Evolutionary conservation across 805 yeast genomes (phyloP).

Genomic region (Saturnispora sekii): DNA sequence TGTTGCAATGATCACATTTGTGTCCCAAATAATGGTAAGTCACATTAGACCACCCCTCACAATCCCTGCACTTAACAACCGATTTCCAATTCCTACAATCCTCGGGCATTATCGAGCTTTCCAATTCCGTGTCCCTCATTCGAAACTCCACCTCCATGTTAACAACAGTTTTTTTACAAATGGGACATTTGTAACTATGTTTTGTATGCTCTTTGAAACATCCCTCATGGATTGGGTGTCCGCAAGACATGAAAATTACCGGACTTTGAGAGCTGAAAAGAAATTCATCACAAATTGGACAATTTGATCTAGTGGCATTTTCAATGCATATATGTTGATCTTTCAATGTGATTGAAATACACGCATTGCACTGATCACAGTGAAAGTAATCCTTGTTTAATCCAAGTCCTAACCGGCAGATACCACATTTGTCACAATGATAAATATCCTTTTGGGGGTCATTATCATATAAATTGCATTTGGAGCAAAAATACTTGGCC

Average conservation of each 20-base stretch:
- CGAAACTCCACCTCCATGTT: constrained; percentile 87
- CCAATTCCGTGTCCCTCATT: constrained; percentile 75
- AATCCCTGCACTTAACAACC: constrained; percentile 73
- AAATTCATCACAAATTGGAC: constrained; percentile 89
- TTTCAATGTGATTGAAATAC: constrained; percentile 70
- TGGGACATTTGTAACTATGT: constrained; percentile 84
- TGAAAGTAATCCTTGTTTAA: constrained; percentile 85
- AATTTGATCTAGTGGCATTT: constrained; percentile 80
- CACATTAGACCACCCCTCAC: constrained; percentile 70
- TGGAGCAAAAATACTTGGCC: constrained; percentile 68
- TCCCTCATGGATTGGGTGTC: constrained; percentile 83
- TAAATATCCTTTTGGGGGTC: constrained; percentile 72
- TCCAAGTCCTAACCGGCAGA: constrained; percentile 85
- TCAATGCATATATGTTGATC: constrained; percentile 78
- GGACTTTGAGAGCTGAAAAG: constrained; percentile 74
- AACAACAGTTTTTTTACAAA: constrained; percentile 73
- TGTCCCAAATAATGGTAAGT: constrained; percentile 78
- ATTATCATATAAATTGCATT: constrained; percentile 76
- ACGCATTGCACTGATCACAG: constrained; percentile 82
- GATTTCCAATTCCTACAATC: constrained; percentile 73
- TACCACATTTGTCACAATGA: constrained; percentile 89
- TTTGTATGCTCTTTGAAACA: constrained; percentile 78
- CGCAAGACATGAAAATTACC: constrained; percentile 88
- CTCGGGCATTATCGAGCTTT: constrained; percentile 64
- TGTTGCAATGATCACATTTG: constrained; percentile 76